phyloP scores from a whole-genome alignment of 352 stramenopile genomes.

The Pythium aristosporum region DNA sequence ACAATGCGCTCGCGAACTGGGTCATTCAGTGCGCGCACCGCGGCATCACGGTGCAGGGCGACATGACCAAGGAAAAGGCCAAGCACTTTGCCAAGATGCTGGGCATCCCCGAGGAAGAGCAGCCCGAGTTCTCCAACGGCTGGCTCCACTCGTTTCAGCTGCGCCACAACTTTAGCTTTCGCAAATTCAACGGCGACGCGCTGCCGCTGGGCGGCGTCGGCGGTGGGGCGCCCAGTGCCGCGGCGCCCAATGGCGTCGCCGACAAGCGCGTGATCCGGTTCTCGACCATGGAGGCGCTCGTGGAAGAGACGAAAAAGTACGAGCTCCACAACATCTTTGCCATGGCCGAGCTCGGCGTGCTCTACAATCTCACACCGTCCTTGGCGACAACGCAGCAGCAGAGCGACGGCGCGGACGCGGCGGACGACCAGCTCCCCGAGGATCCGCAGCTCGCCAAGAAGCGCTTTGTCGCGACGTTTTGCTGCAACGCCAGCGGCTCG shows the following conservation, averaged over 20 bases:
- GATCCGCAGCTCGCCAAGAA: constrained; percentile 67
- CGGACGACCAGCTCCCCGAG: constrained; percentile 20
- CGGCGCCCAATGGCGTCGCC: constrained; percentile 15
- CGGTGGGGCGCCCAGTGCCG: neutral
- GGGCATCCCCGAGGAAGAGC: constrained; percentile 67
- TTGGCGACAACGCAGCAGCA: neutral
- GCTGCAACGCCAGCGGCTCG: constrained; percentile 65
- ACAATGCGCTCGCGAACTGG: constrained; percentile 83
- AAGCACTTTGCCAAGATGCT: constrained; percentile 85
- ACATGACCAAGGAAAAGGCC: constrained; percentile 85
- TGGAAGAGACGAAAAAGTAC: constrained; percentile 73
- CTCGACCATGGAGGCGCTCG: constrained; percentile 57
- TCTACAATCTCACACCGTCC: constrained; percentile 69
- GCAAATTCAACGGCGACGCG: constrained; percentile 72
- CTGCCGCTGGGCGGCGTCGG: constrained; percentile 30
- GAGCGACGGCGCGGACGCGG: constrained; percentile 18
- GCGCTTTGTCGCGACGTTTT: constrained; percentile 62
- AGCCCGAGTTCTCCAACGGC: constrained; percentile 86
- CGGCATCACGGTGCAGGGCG: constrained; percentile 75
- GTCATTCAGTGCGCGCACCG: constrained; percentile 83
- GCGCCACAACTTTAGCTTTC: constrained; percentile 83
- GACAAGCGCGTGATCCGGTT: constrained; percentile 62
- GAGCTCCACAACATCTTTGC: constrained; percentile 70
- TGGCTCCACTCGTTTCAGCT: constrained; percentile 86
- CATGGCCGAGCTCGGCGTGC: constrained; percentile 70